phyloP scores from a whole-genome alignment of 2,329 filamentous ascomycete genomes.

The Fusarium heterosporum region DNA sequence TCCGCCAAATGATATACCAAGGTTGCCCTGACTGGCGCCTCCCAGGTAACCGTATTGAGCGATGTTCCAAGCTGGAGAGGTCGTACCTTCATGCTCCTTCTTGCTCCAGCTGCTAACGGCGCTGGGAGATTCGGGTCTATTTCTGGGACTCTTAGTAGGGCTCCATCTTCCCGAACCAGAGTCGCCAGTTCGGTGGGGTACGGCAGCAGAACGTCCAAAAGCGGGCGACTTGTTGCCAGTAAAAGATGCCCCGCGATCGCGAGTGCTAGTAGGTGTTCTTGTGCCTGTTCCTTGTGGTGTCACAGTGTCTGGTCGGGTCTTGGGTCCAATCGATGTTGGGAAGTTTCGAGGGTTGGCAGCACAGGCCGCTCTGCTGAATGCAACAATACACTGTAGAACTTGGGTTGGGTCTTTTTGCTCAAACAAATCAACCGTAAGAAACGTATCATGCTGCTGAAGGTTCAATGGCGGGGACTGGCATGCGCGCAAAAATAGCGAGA shows the following conservation, averaged over 20 bases:
- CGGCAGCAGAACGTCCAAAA: constrained; percentile 54
- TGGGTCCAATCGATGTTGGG: constrained; percentile 79
- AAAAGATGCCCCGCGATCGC: constrained; percentile 64
- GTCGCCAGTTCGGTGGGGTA: constrained; percentile 66
- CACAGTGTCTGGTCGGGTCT: constrained; percentile 66
- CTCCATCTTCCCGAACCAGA: constrained; percentile 68
- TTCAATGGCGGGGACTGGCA: constrained; percentile 87
- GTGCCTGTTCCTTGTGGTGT: constrained; percentile 75
- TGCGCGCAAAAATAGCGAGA: constrained; percentile 91
- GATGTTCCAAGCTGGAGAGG: constrained; percentile 96
- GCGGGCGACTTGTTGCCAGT: constrained; percentile 69
- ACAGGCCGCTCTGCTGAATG: constrained; percentile 90
- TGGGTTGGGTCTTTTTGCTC: constrained; percentile 96
- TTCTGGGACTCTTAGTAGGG: constrained; percentile 70
- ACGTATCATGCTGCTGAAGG: constrained; percentile 92
- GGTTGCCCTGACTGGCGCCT: constrained; percentile 93
- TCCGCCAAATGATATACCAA: constrained; percentile 92
- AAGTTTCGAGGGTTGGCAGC: constrained; percentile 79
- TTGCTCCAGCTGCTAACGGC: constrained; percentile 90
- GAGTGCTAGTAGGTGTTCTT: constrained; percentile 59
- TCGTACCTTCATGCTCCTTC: constrained; percentile 81
- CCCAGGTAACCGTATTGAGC: constrained; percentile 99
- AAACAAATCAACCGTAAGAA: constrained; percentile 96
- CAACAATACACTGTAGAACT: constrained; percentile 89
- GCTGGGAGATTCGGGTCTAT: constrained; percentile 63